Conservation (phyloP, 192 early-diverging fungal species). For the Rhizophagus prolifer region DNA sequence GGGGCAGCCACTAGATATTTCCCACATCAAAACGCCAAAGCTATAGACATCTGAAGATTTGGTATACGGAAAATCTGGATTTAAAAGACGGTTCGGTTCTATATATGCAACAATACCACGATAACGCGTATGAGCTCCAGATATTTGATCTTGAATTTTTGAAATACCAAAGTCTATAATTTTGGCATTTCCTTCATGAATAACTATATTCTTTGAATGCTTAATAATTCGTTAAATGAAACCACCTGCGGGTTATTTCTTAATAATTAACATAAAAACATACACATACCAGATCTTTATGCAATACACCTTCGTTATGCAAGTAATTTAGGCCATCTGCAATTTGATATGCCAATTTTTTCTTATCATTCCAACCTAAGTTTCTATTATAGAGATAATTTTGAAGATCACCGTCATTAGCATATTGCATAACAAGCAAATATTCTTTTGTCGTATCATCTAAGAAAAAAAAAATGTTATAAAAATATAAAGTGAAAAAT, state of each 20-base stretch:
- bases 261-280: neutral
- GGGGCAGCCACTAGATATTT: neutral
- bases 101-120: no score
- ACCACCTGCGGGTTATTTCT: no score
- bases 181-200: no score
- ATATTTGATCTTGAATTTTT: no score
- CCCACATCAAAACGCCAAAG: neutral
- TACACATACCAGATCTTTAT: neutral
- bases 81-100: no score
- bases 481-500: no score
- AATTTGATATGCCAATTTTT: neutral
- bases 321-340: neutral
- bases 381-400: neutral
- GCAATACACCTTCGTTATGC: neutral
- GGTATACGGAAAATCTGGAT: no score
- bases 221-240: neutral
- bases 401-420: neutral
- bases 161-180: no score
- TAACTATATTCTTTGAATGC: no score
- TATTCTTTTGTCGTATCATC: neutral
- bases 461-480: neutral
- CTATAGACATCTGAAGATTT: neutral
- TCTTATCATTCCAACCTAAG: neutral
- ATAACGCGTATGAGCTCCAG: no score
- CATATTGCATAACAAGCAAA: neutral